These are phyloP conservation scores for Barnettozyma pratensis DNA, from an alignment of 805 yeast species.

Conservation along the genomic window DNA sequence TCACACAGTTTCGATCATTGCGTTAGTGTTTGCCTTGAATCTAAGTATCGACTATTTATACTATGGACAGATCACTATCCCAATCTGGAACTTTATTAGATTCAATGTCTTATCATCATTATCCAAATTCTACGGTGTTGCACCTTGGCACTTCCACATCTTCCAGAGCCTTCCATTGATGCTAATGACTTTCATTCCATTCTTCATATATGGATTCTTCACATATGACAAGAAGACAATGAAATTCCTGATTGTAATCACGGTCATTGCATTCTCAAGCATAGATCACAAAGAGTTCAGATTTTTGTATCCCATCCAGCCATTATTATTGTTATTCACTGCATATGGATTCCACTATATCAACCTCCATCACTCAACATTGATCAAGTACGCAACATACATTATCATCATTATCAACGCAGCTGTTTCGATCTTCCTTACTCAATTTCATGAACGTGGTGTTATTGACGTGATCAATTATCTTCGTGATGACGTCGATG, in stretches of 20 bases:
- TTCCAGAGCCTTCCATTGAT: constrained; percentile 79
- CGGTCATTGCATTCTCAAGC: constrained; percentile 52
- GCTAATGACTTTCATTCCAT: constrained; percentile 61
- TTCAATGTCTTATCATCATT: constrained; percentile 73
- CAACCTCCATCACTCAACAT: constrained; percentile 14
- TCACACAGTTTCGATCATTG: constrained; percentile 20
- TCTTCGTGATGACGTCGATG: constrained; percentile 37
- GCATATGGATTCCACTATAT: constrained; percentile 30
- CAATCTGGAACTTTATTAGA: constrained; percentile 62
- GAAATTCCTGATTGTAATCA: constrained; percentile 34
- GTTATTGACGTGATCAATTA: constrained; percentile 62
- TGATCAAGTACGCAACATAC: constrained; percentile 17
- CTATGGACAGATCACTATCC: constrained; percentile 53
- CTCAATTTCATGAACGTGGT: constrained; percentile 80
- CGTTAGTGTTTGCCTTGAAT: constrained; percentile 33
- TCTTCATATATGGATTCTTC: constrained; percentile 42
- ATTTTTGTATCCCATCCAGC: constrained; percentile 81
- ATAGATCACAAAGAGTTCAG: constrained; percentile 88
- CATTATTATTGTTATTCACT: constrained; percentile 53
- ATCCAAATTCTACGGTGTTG: constrained; percentile 78
- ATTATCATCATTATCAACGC: constrained; percentile 33
- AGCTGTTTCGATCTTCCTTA: constrained; percentile 43
- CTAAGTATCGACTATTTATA: constrained; percentile 50
- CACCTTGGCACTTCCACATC: constrained; percentile 82
- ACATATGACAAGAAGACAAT: constrained; percentile 21